phyloP scores from a whole-genome alignment of 2,329 filamentous ascomycete genomes.

The Cladosporium sp. region DNA sequence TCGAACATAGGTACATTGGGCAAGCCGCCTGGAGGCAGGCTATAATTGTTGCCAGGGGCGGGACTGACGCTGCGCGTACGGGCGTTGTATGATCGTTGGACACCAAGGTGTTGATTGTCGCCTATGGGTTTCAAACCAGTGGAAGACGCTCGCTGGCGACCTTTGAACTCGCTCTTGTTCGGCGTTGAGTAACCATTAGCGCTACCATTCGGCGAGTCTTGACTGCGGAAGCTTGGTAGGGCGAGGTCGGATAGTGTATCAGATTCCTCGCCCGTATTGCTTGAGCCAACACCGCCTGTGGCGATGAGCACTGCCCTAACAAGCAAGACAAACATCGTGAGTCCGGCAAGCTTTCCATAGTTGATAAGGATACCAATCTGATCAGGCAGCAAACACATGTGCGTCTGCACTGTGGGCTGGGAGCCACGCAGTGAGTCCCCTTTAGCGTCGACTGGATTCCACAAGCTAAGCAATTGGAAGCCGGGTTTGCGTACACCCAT shows the following conservation, averaged over 20 bases:
- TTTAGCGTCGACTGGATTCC: slow-evolving; percentile 73
- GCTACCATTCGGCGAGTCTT: slow-evolving; percentile 14
- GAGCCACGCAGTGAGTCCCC: slow-evolving; percentile 27
- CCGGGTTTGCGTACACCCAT: slow-evolving; percentile 90
- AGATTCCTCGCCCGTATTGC: not conserved
- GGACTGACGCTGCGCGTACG: slow-evolving; percentile 39
- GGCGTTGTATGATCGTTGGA: slow-evolving; percentile 28
- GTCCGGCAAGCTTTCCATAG: slow-evolving; percentile 62
- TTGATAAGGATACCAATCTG: slow-evolving; percentile 79
- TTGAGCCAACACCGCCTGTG: slow-evolving; percentile 16
- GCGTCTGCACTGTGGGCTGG: slow-evolving; percentile 70
- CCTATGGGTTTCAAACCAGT: slow-evolving; percentile 25
- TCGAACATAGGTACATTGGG: slow-evolving; percentile 34
- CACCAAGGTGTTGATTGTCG: slow-evolving; percentile 22
- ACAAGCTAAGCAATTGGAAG: slow-evolving; percentile 82
- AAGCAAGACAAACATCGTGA: slow-evolving; percentile 48
- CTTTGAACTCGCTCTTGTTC: slow-evolving; percentile 21
- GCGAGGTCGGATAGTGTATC: slow-evolving; percentile 8
- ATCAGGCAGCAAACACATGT: slow-evolving; percentile 85
- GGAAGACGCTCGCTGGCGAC: slow-evolving; percentile 30
- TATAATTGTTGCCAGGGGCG: slow-evolving; percentile 26
- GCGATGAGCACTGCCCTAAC: slow-evolving; percentile 40
- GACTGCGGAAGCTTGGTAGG: slow-evolving; percentile 15
- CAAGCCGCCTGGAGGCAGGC: slow-evolving; percentile 18
- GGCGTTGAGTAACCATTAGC: slow-evolving; percentile 24